Conservation (phyloP, 164 flowering plant species). For the Vitis rotundifolia region DNA sequence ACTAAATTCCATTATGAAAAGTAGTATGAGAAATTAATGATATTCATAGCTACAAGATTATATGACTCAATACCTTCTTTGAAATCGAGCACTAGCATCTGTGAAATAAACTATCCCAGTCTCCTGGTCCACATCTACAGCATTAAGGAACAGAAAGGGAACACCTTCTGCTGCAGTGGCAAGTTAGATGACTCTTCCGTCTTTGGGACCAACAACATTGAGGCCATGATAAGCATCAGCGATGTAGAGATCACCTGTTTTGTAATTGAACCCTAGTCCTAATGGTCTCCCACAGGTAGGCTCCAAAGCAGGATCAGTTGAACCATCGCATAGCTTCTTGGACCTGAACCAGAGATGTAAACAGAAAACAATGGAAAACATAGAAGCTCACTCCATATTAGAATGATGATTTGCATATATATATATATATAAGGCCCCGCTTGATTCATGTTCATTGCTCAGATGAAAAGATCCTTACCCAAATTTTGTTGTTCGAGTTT, state of each 20-base stretch:
- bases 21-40: too few relatives aligned
- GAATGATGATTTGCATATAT: too few relatives aligned
- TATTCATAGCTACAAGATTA: too few relatives aligned
- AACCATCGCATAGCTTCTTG: conserved; percentile 24
- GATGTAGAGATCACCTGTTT: conserved; percentile 35
- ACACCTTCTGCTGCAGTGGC: conserved; percentile 23
- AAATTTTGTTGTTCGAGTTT: too few relatives aligned
- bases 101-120: conserved; percentile 45
- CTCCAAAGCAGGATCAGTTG: conserved; percentile 17
- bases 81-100: conserved; percentile 39
- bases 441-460: too few relatives aligned
- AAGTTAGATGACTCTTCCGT: conserved; percentile 31
- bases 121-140: conserved; percentile 36
- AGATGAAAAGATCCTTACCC: too few relatives aligned
- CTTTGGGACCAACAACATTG: conserved; percentile 24
- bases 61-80: conserved; percentile 34
- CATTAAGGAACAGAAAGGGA: conserved; percentile 26
- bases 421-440: too few relatives aligned
- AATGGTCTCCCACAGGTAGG: conserved; percentile 39
- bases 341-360: not conserved
- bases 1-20: too few relatives aligned
- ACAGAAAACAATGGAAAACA: too few relatives aligned
- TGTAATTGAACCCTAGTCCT: conserved; percentile 35
- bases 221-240: conserved; percentile 49
- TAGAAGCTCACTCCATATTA: too few relatives aligned